Evolutionary conservation across 179 eudicot genomes (phyloP), one percentile per base, ranked within the genome.

Genomic region (Camellia oleifera): DNA sequence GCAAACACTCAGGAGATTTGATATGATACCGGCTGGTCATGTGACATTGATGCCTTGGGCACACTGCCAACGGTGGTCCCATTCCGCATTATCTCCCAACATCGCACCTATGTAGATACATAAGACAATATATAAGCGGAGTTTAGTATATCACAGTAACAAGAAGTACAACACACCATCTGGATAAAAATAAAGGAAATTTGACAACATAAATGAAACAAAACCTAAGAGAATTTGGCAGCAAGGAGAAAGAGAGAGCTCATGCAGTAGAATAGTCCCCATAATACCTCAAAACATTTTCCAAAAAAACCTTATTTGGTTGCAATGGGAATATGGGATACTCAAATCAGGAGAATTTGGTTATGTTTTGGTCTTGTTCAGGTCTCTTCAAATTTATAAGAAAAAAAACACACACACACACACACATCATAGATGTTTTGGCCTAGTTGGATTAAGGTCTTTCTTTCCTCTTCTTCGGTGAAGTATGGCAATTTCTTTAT

Each of bases 61-160:
- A 82, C 86, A 81, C 89, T 88, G 53, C 83, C 89, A 53, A 86
- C 45, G 42, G 82, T 85, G 52, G 86, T 84, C 75, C 97, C 98
- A 70, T 79, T 88, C 71, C 79, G 84, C 89, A 81, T 86, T 64
- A 93, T 83, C 88, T 95, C 98, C 98, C 98, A 95, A 82, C 97
- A 93, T 64, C 97, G 88, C 78, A 95, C 98, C 98, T 95, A 62
- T 23, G 45, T 15, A 82, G 63, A 65, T 42, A 46, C 26, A 69
- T 60, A 5, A 52, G 11, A 20, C n/a, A 78, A 14, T 40, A 79
- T 3, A 50, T 3, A 76, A 61, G 68, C 52, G 48, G 14, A 50
- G 14, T 50, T 53, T 14, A 26, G 63, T 0, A 32, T 50, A 26
- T 46, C n/a, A 77, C 5, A 5, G 66, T 46, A 67, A 26, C 2